A percentile compares a stretch with the other conserved stretches of the same genome.
Conservation (phyloP, 2,329 filamentous ascomycete genomes). For the Raffaelea albimanens region DNA sequence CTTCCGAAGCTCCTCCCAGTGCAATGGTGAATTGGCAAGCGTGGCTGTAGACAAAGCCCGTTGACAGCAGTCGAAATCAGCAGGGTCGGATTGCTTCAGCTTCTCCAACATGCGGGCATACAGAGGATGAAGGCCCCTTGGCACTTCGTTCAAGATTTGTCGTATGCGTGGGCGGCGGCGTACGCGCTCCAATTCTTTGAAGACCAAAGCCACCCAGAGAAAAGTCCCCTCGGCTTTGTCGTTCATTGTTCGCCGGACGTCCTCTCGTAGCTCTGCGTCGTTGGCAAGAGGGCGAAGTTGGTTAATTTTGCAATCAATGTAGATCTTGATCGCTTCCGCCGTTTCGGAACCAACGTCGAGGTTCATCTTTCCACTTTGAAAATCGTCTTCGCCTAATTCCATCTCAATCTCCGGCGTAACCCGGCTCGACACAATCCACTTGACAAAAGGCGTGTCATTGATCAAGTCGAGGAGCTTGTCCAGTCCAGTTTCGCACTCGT, state of each 20-base stretch:
- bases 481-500: conserved; percentile 27
- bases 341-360: conserved; percentile 26
- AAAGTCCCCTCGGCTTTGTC: conserved; percentile 28
- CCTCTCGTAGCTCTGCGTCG: conserved; percentile 9
- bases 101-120: conserved; percentile 27
- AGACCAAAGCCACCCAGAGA: conserved; percentile 34
- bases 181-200: conserved; percentile 19
- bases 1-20: too few species aligned
- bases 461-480: conserved; percentile 26
- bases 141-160: conserved; percentile 6
- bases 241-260: conserved; percentile 15
- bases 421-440: conserved; percentile 34
- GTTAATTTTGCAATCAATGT: conserved; percentile 24
- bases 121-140: conserved; percentile 22
- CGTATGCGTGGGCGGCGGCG: background rate
- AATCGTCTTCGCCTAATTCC: conserved; percentile 11
- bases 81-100: background rate
- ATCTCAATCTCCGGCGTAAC: conserved; percentile 26
- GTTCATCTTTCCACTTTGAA: conserved; percentile 17
- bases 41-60: too few species aligned
- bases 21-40: too few species aligned
- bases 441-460: conserved; percentile 19
- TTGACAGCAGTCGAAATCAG: background rate
- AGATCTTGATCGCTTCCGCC: conserved; percentile 23
- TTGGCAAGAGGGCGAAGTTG: conserved; percentile 20